These are phyloP conservation scores for Phialemoniopsis sp. DNA, from an alignment of 2,329 filamentous ascomycete species.

Conservation along the genomic window DNA sequence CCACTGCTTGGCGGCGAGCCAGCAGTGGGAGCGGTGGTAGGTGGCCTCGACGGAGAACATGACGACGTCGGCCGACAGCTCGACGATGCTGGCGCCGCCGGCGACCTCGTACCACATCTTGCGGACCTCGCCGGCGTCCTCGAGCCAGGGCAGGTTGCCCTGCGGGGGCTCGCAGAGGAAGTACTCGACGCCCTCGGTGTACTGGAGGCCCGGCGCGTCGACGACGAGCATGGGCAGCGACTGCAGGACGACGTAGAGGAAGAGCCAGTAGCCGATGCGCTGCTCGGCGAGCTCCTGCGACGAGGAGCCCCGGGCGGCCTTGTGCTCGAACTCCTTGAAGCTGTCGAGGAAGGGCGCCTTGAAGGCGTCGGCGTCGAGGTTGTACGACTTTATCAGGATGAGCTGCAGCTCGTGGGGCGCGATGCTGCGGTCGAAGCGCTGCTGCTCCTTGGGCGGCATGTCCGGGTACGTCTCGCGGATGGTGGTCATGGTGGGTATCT, in stretches of 20 bases:
- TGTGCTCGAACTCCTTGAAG: constrained; percentile 68
- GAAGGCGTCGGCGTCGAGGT: constrained; percentile 62
- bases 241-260: constrained; percentile 75
- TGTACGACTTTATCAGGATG: constrained; percentile 77
- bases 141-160: constrained; percentile 69
- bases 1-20: constrained; percentile 49
- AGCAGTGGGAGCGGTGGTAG: constrained; percentile 55
- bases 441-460: constrained; percentile 68
- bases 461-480: constrained; percentile 61
- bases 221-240: constrained; percentile 73
- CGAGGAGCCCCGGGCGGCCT: constrained; percentile 60
- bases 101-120: constrained; percentile 74
- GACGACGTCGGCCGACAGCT: constrained; percentile 56
- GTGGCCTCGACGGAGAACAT: constrained; percentile 59
- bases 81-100: constrained; percentile 54
- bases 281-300: constrained; percentile 67
- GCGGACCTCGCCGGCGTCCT: constrained; percentile 57
- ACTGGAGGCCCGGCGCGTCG: constrained; percentile 67
- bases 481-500: constrained; percentile 65
- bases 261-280: constrained; percentile 75
- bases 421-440: constrained; percentile 67
- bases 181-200: constrained; percentile 72
- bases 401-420: constrained; percentile 75
- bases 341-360: constrained; percentile 61
- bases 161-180: constrained; percentile 75